Base-by-base conservation (phyloP, 805 yeast species). In the Wickerhamiella vanderwaltii region DNA sequence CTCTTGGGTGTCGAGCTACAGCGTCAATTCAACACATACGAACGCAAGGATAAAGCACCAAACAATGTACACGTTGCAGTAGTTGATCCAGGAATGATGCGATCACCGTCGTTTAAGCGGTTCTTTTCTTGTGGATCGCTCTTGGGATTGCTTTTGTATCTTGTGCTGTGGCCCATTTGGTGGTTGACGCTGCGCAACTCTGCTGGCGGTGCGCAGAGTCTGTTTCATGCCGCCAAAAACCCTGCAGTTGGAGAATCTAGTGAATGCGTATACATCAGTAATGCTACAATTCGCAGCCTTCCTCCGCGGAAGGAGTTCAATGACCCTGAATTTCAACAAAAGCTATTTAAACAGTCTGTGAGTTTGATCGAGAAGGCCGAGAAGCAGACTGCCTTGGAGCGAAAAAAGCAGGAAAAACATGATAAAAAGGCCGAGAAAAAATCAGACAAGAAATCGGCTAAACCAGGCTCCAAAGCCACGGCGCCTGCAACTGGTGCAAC, bases 51-150 rank as follows among this genome's bases (percentile, higher is more conserved):
- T 60, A 52, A 61, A 23, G 73, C 77, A 17, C 80, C 83, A 2
- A 67, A 72, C 54, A 82, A 79, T 51, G 75, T 83, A 18, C 71
- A 78, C 39, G 70, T 85, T 17, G 71, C 79, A 44, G 54, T 85
- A 42, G 91, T 83, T 4, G 91, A 91, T 55, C 97, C 99, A 0
- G 98, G 98, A 1, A 51, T 87, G 26, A 82, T 84, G 80, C 71
- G 97, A 50, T 76, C 94, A 1, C 83, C 94, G 2, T 75, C 93
- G 19, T 77, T 88, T 29, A 75, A 91, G 50, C 70, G 95, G 43
- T 73, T 78, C 26, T 44, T 85, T 4, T 75, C 91, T 15, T 70
- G 82, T 62, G 96, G 97, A 1, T 66, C 83, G 0, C 51, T 88
- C 2, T 51, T 66, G 49, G 78, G 84, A 2, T 40, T 50, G 13